Evolutionary conservation across 2,329 filamentous ascomycete genomes (phyloP).

Genomic region (Cytospora schulzeri): DNA sequence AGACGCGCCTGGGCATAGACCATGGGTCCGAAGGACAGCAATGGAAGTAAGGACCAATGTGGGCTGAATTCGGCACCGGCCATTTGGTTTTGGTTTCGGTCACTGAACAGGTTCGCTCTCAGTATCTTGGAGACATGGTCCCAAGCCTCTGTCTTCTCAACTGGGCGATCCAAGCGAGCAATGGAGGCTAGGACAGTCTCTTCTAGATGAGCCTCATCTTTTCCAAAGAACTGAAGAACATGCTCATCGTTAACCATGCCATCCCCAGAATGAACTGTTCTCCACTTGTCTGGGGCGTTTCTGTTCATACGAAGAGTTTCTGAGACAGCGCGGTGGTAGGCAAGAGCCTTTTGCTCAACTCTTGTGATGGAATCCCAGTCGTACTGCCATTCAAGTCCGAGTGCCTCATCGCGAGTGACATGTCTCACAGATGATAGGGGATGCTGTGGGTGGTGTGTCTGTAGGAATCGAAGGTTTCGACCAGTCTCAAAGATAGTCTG

Average conservation of each 20-base stretch:
- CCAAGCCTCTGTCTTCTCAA: constrained; percentile 31
- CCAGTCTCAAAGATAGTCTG: constrained; percentile 78
- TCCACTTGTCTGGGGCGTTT: not conserved
- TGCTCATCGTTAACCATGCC: constrained; percentile 16
- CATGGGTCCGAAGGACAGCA: constrained; percentile 76
- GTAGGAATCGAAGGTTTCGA: constrained; percentile 72
- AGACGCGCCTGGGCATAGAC: constrained; percentile 74
- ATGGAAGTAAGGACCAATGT: constrained; percentile 62
- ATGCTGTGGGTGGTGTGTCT: constrained; percentile 70
- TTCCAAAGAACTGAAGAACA: constrained; percentile 51
- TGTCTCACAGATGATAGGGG: constrained; percentile 57
- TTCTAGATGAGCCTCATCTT: constrained; percentile 50
- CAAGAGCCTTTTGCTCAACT: constrained; percentile 61
- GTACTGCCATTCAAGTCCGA: constrained; percentile 68
- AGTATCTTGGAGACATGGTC: constrained; percentile 47
- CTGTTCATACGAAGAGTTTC: constrained; percentile 35
- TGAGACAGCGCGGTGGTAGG: constrained; percentile 51
- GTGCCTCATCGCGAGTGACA: constrained; percentile 51
- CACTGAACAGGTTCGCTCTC: constrained; percentile 41
- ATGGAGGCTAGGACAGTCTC: constrained; percentile 55
- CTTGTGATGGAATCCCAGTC: constrained; percentile 69
- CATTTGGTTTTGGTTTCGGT: constrained; percentile 14
- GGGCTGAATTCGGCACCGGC: constrained; percentile 43
- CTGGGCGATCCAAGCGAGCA: constrained; percentile 43
- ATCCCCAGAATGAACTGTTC: not conserved